These are phyloP conservation scores for Geotrichum reessii DNA, from an alignment of 1,139 yeast species.

Conservation along the genomic window DNA sequence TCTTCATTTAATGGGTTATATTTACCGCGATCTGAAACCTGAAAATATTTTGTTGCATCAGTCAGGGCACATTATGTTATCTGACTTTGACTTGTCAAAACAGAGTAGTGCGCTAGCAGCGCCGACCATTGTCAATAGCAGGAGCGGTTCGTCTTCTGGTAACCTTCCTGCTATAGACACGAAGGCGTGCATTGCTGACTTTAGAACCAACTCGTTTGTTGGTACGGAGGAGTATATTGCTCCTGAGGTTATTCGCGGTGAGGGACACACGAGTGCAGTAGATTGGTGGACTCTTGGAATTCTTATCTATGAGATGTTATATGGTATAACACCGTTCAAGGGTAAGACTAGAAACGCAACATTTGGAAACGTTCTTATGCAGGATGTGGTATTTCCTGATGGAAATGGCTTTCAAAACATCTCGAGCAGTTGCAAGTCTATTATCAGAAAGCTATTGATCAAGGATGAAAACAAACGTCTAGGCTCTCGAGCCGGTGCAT, in stretches of 20 bases:
- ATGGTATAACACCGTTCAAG: conserved; percentile 93
- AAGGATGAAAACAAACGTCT: conserved; percentile 84
- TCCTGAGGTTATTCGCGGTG: conserved; percentile 93
- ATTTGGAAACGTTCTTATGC: conserved; percentile 77
- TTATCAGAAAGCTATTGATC: conserved; percentile 72
- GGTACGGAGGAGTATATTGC: conserved; percentile 98
- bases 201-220: conserved; percentile 92
- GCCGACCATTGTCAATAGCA: conserved; percentile 46
- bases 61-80: conserved; percentile 94
- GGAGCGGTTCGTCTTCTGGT: conserved; percentile 30
- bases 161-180: conserved; percentile 60
- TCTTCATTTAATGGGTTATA: conserved; percentile 91
- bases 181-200: conserved; percentile 89
- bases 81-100: conserved; percentile 91
- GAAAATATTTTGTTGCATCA: conserved; percentile 90
- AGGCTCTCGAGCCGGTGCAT: conserved; percentile 93
- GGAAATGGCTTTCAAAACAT: conserved; percentile 40
- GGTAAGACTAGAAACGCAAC: conserved; percentile 85
- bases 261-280: conserved; percentile 95
- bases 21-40: conserved; percentile 91
- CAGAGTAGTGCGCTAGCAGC: conserved; percentile 63
- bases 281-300: conserved; percentile 99
- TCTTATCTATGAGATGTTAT: conserved; percentile 84
- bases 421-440: conserved; percentile 66
- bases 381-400: conserved; percentile 69